A percentile compares a stretch with the other conserved stretches of the same genome.
These are phyloP conservation scores for Globisporangium paroecandrum DNA, from an alignment of 352 stramenopile genomes.

Conservation along the genomic window DNA sequence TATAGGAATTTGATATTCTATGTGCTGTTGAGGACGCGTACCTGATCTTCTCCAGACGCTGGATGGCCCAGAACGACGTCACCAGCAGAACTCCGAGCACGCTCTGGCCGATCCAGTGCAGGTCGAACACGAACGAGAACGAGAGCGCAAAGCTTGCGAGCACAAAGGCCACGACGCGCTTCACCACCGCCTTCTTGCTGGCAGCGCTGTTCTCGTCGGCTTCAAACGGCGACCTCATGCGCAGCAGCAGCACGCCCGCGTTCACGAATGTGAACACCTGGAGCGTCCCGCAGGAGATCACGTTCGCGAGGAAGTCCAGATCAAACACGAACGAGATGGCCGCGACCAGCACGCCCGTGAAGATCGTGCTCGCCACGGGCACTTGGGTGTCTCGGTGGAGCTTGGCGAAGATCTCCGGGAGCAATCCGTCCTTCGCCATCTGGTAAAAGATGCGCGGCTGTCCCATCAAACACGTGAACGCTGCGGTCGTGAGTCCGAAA, in stretches of 20 bases:
- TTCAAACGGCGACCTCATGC: conserved; percentile 45
- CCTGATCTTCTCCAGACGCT: conserved; percentile 56
- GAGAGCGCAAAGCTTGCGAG: conserved; percentile 55
- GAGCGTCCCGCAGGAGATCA: conserved; percentile 90
- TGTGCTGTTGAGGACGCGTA: conserved; percentile 19
- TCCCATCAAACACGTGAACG: conserved; percentile 91
- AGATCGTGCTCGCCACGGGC: conserved; percentile 79
- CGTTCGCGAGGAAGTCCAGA: conserved; percentile 88
- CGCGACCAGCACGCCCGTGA: conserved; percentile 81
- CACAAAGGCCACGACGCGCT: conserved; percentile 61
- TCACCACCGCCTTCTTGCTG: conserved; percentile 32
- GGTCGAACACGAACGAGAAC: conserved; percentile 64
- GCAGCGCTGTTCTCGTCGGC: conserved; percentile 10
- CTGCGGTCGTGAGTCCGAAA: conserved; percentile 88
- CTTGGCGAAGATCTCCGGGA: conserved; percentile 61
- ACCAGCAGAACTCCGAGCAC: conserved; percentile 31
- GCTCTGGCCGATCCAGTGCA: conserved; percentile 47
- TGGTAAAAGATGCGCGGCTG: conserved; percentile 92
- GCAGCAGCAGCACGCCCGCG: conserved; percentile 83
- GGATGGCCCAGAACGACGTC: conserved; percentile 45
- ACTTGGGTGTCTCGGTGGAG: conserved; percentile 63
- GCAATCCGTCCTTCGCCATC: conserved; percentile 84
- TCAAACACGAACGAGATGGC: conserved; percentile 87
- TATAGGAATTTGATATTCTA: neutral
- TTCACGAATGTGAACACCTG: conserved; percentile 94